Evolutionary conservation across 2,329 filamentous ascomycete genomes (phyloP), one percentile per base, ranked within the genome.

Genomic region (Penicillium sp.): DNA sequence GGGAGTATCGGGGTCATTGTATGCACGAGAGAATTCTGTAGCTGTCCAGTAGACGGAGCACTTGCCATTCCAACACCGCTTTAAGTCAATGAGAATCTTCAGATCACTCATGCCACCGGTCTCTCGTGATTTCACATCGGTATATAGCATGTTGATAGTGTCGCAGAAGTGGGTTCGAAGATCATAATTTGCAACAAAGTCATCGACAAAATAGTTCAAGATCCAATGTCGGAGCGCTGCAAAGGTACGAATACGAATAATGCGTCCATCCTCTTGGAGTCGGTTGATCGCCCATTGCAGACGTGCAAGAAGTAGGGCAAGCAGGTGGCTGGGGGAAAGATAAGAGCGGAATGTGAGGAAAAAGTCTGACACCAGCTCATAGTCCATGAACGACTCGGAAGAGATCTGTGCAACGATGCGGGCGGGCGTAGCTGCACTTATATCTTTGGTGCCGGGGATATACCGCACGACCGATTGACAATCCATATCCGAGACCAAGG

Each of bases 191-290:
- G 89, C 79, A 44, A 96, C 87, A 75, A 97, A 99, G 74, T 99
- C 95, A 73, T 99, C 95, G 59, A 91, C 85, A 69, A 98, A 99
- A 77, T 99, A 99, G 76, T 99, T 99, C 65, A 99, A 80, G 60
- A 98, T 93, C 95, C 95, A 99, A 77, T 99, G 95, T 60, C 95
- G 88, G 49, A 98, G 84, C 8, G 95, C 95, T 28, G 97, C 95
- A 80, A 98, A 99, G 0, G 93, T 96, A 45, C 95, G 88, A 17
- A 99, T 96, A 54, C 94, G 88, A n/a, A 97, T 95, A 56, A 99
- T 92, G 73, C 93, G 91, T 42, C 95, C 95, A 60, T 89, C 88
- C 74, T 97, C 92, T 73, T 96, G 92, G 51, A 86, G 82, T 59
- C 91, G 86, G 53, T 86, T 86, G 53, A 97, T 84, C 0, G 95